Percentiles rank a stretch among this genome's conserved stretches.
Conservation (phyloP, 2,329 filamentous ascomycete species). For the Balansia obtecta region DNA sequence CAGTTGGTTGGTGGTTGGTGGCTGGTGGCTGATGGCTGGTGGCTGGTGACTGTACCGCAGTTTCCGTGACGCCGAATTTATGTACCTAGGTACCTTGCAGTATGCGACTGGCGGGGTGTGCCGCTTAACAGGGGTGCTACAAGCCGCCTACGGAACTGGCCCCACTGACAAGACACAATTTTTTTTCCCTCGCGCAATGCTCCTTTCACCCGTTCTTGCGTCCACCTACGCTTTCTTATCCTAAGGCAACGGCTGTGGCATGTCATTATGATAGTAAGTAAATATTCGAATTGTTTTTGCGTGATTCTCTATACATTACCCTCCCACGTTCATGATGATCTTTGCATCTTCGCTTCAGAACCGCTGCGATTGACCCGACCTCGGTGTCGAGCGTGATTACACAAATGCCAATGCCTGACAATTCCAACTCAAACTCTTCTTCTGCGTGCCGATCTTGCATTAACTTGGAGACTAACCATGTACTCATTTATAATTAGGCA, state of each 20-base stretch:
- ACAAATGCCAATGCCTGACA: slow-evolving; percentile 28
- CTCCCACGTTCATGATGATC: slow-evolving; percentile 27
- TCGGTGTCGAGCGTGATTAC: slow-evolving; percentile 30
- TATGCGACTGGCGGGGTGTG: slow-evolving; percentile 9
- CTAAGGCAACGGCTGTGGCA: slow-evolving; percentile 4
- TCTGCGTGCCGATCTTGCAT: neutral
- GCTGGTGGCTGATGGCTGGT: slow-evolving; percentile 15
- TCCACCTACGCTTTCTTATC: neutral
- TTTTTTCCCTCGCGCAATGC: neutral
- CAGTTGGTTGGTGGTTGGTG: slow-evolving; percentile 9
- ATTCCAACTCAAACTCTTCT: neutral
- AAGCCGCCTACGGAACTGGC: neutral
- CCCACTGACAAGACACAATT: neutral
- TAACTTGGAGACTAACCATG: slow-evolving; percentile 3
- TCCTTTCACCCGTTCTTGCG: neutral
- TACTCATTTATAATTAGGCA: slow-evolving; percentile 11
- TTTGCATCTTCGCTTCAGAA: slow-evolving; percentile 34
- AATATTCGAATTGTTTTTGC: slow-evolving; percentile 14
- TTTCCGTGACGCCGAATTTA: too few relatives aligned
- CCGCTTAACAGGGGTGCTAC: slow-evolving; percentile 7
- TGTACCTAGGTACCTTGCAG: too few relatives aligned
- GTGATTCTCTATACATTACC: neutral
- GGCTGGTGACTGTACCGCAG: slow-evolving; percentile 7
- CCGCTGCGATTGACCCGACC: slow-evolving; percentile 37
- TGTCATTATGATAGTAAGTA: slow-evolving; percentile 28